A percentile compares a stretch with the other conserved stretches of the same genome.
These are phyloP conservation scores for Neltuma alba DNA, from an alignment of 306 rosid species.

Conservation along the genomic window DNA sequence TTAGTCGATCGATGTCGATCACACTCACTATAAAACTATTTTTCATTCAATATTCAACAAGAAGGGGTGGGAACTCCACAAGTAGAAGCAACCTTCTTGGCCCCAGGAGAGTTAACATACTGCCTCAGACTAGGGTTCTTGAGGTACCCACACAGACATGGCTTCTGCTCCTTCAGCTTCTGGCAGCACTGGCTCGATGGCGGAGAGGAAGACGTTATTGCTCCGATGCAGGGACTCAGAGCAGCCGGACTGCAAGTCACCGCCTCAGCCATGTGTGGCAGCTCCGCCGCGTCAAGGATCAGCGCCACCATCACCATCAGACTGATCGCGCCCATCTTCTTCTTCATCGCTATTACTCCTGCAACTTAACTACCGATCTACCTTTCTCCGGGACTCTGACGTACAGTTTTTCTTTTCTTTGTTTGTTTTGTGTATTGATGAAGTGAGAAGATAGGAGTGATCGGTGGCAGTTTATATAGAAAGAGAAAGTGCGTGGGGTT, in stretches of 20 bases:
- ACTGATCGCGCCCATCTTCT: conserved; percentile 2
- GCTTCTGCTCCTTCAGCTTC: conserved; percentile 44
- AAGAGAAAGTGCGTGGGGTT: neutral
- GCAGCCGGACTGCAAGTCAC: conserved; percentile 47
- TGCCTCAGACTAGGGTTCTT: conserved; percentile 46
- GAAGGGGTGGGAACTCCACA: too few relatives aligned
- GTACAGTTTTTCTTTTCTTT: too few relatives aligned
- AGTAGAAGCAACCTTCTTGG: too few relatives aligned
- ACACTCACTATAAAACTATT: too few relatives aligned
- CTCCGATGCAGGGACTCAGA: too few relatives aligned
- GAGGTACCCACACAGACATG: conserved; percentile 60
- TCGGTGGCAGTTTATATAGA: neutral
- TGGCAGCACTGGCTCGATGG: conserved; percentile 54
- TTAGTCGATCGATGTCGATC: too few relatives aligned
- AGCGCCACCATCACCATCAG: conserved; percentile 10
- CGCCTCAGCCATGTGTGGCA: conserved; percentile 23
- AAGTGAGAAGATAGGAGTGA: neutral
- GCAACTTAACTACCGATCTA: too few relatives aligned
- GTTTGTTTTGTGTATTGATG: neutral
- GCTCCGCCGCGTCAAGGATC: conserved; percentile 24
- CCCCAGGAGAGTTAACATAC: conserved; percentile 48
- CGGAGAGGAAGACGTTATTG: conserved; percentile 17
- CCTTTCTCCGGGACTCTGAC: too few relatives aligned
- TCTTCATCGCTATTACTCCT: too few relatives aligned
- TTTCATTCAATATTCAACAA: too few relatives aligned